Conservation (phyloP, 352 stramenopile species). For the Saprolegnia diclina region DNA sequence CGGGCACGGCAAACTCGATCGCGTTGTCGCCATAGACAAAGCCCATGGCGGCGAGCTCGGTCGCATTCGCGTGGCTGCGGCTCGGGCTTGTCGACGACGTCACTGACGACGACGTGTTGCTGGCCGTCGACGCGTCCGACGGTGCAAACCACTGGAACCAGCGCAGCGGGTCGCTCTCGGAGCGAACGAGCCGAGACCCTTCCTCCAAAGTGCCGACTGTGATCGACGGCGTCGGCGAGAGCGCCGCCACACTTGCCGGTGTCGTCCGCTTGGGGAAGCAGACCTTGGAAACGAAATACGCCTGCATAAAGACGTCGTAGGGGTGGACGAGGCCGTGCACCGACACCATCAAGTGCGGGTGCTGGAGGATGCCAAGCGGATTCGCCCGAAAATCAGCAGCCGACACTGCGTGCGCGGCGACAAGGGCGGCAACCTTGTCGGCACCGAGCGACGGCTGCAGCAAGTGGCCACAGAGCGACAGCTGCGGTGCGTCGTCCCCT, state of each 20-base stretch:
- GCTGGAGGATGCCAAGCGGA: constrained; percentile 37
- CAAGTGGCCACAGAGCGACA: constrained; percentile 71
- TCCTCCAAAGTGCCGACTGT: background rate
- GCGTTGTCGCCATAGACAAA: constrained; percentile 59
- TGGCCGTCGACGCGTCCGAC: background rate
- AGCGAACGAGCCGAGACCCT: background rate
- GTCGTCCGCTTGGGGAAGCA: constrained; percentile 55
- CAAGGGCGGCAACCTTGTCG: constrained; percentile 49
- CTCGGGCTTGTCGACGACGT: background rate
- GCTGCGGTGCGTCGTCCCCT: constrained; percentile 41
- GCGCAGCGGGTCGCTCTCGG: background rate
- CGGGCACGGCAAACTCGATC: constrained; percentile 57
- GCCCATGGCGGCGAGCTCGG: constrained; percentile 51
- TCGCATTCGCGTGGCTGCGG: constrained; percentile 39
- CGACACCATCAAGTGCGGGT: constrained; percentile 55
- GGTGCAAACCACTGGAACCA: constrained; percentile 35
- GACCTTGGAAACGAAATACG: constrained; percentile 54
- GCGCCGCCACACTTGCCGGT: background rate
- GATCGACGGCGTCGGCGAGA: background rate
- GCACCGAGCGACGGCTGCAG: constrained; percentile 37
- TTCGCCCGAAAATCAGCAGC: constrained; percentile 56
- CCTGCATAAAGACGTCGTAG: constrained; percentile 54
- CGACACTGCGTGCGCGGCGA: constrained; percentile 58
- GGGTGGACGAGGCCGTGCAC: constrained; percentile 53
- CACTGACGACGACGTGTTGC: background rate